phyloP scores from a whole-genome alignment of 2,329 filamentous ascomycete genomes.

The Neofusicoccum cordaticola region DNA sequence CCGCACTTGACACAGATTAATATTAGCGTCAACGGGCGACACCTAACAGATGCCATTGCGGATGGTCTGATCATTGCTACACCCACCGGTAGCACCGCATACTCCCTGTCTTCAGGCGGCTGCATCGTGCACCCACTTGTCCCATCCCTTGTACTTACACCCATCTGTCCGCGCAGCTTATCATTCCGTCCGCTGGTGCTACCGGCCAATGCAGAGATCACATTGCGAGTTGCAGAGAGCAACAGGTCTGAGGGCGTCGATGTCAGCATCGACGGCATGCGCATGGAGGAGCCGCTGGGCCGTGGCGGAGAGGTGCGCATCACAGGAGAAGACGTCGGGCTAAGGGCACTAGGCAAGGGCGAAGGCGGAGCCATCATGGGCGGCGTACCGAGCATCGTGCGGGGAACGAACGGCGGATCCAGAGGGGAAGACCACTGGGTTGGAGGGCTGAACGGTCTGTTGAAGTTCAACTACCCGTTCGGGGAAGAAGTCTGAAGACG shows the following conservation, averaged over 20 bases:
- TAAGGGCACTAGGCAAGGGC: slow-evolving; percentile 44
- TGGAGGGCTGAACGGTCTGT: slow-evolving; percentile 82
- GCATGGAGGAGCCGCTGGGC: slow-evolving; percentile 37
- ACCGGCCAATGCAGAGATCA: slow-evolving; percentile 80
- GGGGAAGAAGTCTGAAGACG: slow-evolving; percentile 52
- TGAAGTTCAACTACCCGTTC: slow-evolving; percentile 98
- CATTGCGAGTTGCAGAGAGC: slow-evolving; percentile 70
- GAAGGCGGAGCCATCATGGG: slow-evolving; percentile 60
- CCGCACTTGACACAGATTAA: slow-evolving; percentile 91
- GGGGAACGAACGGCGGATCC: slow-evolving; percentile 45
- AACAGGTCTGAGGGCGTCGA: slow-evolving; percentile 50
- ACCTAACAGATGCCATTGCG: slow-evolving; percentile 88
- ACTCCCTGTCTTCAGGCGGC: slow-evolving; percentile 88
- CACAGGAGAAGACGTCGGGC: slow-evolving; percentile 73
- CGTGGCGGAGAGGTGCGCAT: slow-evolving; percentile 72
- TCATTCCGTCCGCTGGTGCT: slow-evolving; percentile 90
- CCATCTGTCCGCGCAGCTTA: slow-evolving; percentile 88
- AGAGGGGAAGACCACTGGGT: slow-evolving; percentile 89
- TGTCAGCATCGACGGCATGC: slow-evolving; percentile 49
- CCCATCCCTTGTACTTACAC: slow-evolving; percentile 81
- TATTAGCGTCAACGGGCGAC: slow-evolving; percentile 83
- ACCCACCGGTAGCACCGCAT: slow-evolving; percentile 91
- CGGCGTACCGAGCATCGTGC: slow-evolving; percentile 88
- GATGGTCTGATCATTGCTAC: slow-evolving; percentile 94
- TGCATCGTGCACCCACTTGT: slow-evolving; percentile 94